Conservation (phyloP, 495 filamentous ascomycete genomes). For the Penicillium verhagenii region DNA sequence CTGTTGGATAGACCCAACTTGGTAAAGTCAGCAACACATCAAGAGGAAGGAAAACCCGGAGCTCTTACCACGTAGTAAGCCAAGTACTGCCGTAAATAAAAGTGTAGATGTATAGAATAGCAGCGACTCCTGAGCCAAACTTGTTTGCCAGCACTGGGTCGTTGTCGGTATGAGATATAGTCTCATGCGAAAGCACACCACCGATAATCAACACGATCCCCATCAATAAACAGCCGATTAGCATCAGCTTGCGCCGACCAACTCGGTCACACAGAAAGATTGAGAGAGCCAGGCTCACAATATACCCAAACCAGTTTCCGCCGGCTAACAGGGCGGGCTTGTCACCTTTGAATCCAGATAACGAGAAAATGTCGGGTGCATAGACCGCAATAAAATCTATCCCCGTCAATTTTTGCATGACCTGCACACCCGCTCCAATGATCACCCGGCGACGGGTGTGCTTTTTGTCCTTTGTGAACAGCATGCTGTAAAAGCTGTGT, state of each 20-base stretch:
- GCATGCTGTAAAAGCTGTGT: conserved; percentile 18
- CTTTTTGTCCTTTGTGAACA: conserved; percentile 21
- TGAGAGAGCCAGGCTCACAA: conserved; percentile 40
- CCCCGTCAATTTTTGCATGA: conserved; percentile 45
- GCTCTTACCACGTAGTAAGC: conserved; percentile 41
- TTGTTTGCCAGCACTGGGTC: conserved; percentile 9
- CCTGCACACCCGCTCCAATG: conserved; percentile 45
- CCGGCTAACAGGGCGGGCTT: conserved; percentile 43
- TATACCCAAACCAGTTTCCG: conserved; percentile 45
- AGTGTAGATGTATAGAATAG: conserved; percentile 46
- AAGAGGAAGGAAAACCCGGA: too few relatives aligned
- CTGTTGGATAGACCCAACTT: conserved; percentile 28
- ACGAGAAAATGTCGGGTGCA: conserved; percentile 29
- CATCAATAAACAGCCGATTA: conserved; percentile 17
- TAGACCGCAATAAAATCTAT: conserved; percentile 37
- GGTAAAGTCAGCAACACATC: too few relatives aligned
- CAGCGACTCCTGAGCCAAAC: conserved; percentile 34
- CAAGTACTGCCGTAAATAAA: conserved; percentile 48
- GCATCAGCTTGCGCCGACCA: conserved; percentile 18
- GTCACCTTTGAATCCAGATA: conserved; percentile 29
- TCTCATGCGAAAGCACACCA: conserved; percentile 19
- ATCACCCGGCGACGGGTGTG: conserved; percentile 42
- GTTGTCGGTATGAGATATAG: conserved; percentile 1
- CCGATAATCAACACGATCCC: conserved; percentile 16
- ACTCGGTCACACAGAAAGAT: conserved; percentile 26